Percentiles rank a stretch among this genome's conserved stretches.
Conservation (phyloP, 2,329 filamentous ascomycete genomes). For the Colletotrichum lentis region DNA sequence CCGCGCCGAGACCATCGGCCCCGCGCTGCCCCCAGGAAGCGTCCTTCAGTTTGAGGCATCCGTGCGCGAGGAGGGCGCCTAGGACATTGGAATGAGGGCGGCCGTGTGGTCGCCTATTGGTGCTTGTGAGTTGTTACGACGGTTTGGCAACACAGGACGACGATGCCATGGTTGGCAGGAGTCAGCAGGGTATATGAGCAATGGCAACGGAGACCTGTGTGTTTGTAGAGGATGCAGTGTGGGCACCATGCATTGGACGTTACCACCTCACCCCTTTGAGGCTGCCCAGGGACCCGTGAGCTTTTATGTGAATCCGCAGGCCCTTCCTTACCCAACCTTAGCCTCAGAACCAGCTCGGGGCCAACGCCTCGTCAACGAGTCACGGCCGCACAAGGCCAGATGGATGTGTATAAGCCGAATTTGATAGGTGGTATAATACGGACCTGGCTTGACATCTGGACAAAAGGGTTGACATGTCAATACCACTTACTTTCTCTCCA, state of each 20-base stretch:
- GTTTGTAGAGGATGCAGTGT: no score
- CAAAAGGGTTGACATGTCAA: no score
- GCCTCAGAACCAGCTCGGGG: background rate
- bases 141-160: background rate
- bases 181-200: background rate
- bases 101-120: background rate
- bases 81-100: background rate
- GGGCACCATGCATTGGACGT: background rate
- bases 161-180: background rate
- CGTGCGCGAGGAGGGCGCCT: constrained; percentile 47
- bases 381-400: background rate
- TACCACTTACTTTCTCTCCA: no score
- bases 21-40: constrained; percentile 50
- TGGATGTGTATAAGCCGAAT: background rate
- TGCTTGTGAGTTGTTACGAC: background rate
- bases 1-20: constrained; percentile 55
- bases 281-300: background rate
- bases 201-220: background rate
- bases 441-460: no score
- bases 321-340: no score
- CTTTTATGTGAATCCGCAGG: background rate
- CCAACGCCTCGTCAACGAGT: background rate
- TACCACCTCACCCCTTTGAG: background rate
- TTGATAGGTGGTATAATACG: no score
- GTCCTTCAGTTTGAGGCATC: constrained; percentile 44